Base-by-base conservation (phyloP, 192 early-diverging fungal species). In the Coemansia interrupta region DNA sequence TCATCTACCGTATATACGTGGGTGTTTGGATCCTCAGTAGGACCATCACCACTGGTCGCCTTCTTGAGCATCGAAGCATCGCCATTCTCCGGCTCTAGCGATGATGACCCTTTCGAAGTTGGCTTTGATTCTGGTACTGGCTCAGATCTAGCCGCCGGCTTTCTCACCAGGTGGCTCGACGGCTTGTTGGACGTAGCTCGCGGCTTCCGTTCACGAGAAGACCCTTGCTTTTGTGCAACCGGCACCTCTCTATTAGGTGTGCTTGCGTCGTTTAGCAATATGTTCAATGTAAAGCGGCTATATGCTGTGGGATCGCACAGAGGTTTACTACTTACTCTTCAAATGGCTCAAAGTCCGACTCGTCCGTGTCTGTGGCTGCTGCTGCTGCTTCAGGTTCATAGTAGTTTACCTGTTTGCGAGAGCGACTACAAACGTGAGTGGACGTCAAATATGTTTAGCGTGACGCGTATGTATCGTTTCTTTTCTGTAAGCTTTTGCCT, bases 381-480 rank as follows among this genome's bases (percentile, higher is more conserved):
- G 64, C 52, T 2, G 26, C 61, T 19, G 41, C 14, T 9, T 44
- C 43, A 44, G 64, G 51, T 22, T 76, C 73, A 23, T 44, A 62
- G 41, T 76, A 76, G 46, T 56, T 76, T 24, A 76, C 60, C 6
- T 32, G 14, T 55, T 63, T 72, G 32, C 62, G 54, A 10, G 73
- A 19, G 29, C 61, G 50, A 13, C 51, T 63, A 61, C 23, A 53
- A 15, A 54, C 36, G 2, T 51, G 17, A 53, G 20, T 39, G 24
- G 49, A 20, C 14, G 4, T 49, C 15, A 38, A 42, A 29, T 26
- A 11, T 36, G 32, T 36, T 36, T 36, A 36, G 32, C 9, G 32
- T 36, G 32, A 50, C 22, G 26, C 26, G 26, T 28, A 11, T 50
- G 48, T 26, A 15, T 28, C 22, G 5, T 28, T 24, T 24, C 9